These are phyloP conservation scores for Arthrobotrys sphaeroides DNA, from an alignment of 2,329 filamentous ascomycete genomes.

Conservation along the genomic window DNA sequence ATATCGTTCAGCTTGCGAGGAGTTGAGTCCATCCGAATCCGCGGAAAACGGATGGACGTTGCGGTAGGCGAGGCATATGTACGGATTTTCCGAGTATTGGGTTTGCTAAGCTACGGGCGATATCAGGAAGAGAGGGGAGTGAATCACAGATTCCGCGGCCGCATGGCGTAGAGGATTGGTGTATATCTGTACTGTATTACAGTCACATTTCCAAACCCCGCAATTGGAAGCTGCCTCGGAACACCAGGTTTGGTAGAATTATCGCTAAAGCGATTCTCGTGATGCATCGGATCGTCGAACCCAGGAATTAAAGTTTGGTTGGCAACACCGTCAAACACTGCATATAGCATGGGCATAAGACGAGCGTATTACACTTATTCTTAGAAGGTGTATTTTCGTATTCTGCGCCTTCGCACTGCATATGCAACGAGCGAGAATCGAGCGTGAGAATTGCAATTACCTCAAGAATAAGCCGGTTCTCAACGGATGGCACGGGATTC, in stretches of 20 bases:
- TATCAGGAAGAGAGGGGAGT: too few species aligned
- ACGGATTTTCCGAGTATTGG: too few species aligned
- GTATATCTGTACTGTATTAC: too few species aligned
- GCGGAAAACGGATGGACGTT: neutral
- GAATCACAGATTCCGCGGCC: too few species aligned
- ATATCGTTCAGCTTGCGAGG: neutral
- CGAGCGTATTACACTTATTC: neutral
- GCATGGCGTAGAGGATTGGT: too few species aligned
- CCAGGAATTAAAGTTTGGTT: too few species aligned
- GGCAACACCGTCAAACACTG: neutral
- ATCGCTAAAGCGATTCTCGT: slow-evolving; percentile 5
- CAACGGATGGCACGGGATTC: neutral
- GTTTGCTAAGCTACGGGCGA: too few species aligned
- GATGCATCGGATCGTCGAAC: neutral
- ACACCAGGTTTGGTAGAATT: neutral
- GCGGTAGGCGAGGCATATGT: neutral
- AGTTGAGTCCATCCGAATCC: slow-evolving; percentile 2
- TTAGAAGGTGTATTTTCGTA: neutral
- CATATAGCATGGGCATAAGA: slow-evolving; percentile 7
- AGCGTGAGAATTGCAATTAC: too few species aligned
- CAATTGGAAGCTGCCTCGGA: neutral
- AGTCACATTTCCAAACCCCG: neutral
- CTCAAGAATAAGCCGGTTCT: neutral
- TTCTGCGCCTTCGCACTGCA: neutral
- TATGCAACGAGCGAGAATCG: too few species aligned